Base-by-base conservation (phyloP, 1,284 basidiomycete genomes). In the Boletellus deceptivus region DNA sequence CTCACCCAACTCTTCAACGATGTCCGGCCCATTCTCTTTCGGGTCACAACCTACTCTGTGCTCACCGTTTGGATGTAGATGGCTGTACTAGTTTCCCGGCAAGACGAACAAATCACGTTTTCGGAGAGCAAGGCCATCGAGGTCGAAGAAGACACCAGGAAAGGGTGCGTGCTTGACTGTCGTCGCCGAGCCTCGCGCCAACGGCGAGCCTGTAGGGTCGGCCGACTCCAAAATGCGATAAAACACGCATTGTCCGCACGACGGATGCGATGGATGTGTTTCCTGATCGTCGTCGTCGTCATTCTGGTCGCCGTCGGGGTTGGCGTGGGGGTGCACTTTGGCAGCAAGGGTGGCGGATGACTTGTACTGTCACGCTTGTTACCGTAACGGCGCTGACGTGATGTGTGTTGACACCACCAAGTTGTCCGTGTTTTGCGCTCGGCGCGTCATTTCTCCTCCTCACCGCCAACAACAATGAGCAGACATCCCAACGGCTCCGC, bases 1-100 rank as follows among this genome's bases (percentile, higher is more conserved):
- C 79, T 98, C 48, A 90, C 88, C 1, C 89, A 93, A 66, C 74
- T 98, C 56, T 94, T 97, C 72, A 83, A 82, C 57, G 95, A 98
- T 63, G 83, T 80, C 43, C n/a, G 59, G 50, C 25, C 52, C 27
- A 29, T 10, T 29, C n/a, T 13, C 22, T 46, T 48, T 9, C 49
- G 27, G 24, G 22, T 49, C 25, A 22, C 4, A 27, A 31, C 18
- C 11, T 13, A 24, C 14, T 3, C 9, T 11, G 6, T 39, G 17
- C 50, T 61, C 43, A 59, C 36, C 44, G 13, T 40, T 22, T 4
- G 38, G 3, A 33, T 33, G 1, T 56, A 91, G 86, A 88, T 93
- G 89, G 82, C 81, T 46, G 79, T 84, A 55, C 72, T 94, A 37
- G 80, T 93, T 18, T 77, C 84, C 44, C 86, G 91, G 69, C 90